Conservation (phyloP, 148 eudicot species). For the Rhododendron molle region DNA sequence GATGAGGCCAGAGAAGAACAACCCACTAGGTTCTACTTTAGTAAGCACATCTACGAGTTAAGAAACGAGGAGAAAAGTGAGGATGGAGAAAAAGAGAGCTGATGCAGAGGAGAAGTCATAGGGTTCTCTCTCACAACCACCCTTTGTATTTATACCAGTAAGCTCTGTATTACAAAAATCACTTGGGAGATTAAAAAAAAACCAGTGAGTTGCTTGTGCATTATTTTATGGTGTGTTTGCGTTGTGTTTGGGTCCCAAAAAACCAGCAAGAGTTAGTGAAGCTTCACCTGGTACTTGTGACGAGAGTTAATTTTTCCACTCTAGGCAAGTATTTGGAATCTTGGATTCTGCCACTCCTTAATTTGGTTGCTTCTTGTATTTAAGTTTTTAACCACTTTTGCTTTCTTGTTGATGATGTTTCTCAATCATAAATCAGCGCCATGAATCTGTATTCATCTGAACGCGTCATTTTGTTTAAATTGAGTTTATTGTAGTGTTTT, state of each 20-base stretch:
- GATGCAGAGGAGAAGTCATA: background rate
- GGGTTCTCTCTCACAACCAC: background rate
- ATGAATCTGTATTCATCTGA: background rate
- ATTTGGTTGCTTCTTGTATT: background rate
- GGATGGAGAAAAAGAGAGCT: background rate
- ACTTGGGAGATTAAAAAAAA: background rate
- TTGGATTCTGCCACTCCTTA: background rate
- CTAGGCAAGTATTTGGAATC: background rate
- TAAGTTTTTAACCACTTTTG: no score
- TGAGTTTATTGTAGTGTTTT: slow-evolving; percentile 1
- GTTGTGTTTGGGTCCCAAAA: background rate
- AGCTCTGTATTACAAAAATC: background rate
- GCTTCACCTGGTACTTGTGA: background rate
- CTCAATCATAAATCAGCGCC: background rate
- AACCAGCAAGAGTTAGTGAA: background rate
- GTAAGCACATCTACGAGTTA: background rate
- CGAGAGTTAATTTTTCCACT: background rate
- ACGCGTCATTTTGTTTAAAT: background rate
- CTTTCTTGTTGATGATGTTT: background rate
- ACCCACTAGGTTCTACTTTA: background rate
- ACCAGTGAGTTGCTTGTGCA: background rate
- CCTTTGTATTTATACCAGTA: background rate
- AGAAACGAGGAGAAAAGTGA: background rate
- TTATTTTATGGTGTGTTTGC: background rate
- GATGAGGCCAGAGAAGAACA: background rate